Percentiles rank a stretch among this genome's conserved stretches.
These are phyloP conservation scores for Penicillium steckii DNA, from an alignment of 495 filamentous ascomycete species.

Conservation along the genomic window DNA sequence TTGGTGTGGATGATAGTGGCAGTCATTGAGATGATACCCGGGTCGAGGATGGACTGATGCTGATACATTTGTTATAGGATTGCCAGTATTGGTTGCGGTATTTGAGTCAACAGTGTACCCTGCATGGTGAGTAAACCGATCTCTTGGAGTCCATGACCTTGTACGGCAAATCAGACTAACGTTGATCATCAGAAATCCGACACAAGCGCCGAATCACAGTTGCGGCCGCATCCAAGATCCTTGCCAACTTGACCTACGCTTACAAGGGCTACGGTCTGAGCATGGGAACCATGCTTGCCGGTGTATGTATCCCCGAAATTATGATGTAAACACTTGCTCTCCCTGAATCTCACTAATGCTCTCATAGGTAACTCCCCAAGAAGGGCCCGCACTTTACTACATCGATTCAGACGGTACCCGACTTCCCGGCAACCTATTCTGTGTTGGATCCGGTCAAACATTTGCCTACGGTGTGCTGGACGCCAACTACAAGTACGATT, in stretches of 20 bases:
- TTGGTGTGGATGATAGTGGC: not conserved
- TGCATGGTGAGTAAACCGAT: conserved; percentile 61
- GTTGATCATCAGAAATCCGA: conserved; percentile 64
- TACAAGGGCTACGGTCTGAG: conserved; percentile 98
- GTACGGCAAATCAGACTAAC: not conserved
- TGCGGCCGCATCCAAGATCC: conserved; percentile 95
- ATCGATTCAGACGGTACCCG: conserved; percentile 97
- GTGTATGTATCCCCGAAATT: conserved; percentile 61
- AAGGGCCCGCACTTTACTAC: conserved; percentile 98
- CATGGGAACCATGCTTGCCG: conserved; percentile 99
- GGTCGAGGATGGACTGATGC: not conserved
- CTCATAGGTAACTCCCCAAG: conserved; percentile 68
- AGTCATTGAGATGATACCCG: not conserved
- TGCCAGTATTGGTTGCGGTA: conserved; percentile 99
- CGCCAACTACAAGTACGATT: conserved; percentile 87
- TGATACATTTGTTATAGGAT: conserved; percentile 55
- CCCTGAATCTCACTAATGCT: conserved; percentile 1
- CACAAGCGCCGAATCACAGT: conserved; percentile 99
- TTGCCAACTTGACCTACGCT: conserved; percentile 94
- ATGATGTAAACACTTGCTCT: too few species aligned
- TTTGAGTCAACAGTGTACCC: conserved; percentile 96
- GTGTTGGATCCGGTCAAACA: conserved; percentile 96
- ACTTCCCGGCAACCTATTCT: conserved; percentile 91
- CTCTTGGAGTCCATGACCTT: not conserved
- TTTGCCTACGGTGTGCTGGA: conserved; percentile 98